Evolutionary conservation across 2,329 filamentous ascomycete species (phyloP), one percentile per base, ranked within the genome.

Genomic region (Ophiostoma populinum): DNA sequence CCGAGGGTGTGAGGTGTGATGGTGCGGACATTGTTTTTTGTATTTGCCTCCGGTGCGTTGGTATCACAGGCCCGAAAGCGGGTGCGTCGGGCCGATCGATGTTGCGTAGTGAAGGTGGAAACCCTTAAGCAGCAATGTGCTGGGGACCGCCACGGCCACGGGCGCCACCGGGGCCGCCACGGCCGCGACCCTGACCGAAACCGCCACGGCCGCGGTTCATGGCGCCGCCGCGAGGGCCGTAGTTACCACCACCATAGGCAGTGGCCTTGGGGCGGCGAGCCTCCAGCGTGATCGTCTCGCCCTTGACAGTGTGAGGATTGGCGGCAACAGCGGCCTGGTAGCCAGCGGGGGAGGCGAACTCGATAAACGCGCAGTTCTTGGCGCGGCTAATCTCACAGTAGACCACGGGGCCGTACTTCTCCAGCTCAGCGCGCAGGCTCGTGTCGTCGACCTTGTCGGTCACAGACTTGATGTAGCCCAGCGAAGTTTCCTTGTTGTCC

Each of bases 351-450:
- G 77, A 80, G 51, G 75, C 79, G 57, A 90, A 98, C 55, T 98
- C 90, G 40, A 94, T 82, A 52, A 95, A 95, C 18, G 90, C 90
- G 51, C 85, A 94, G 67, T 90, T 94, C 87, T 93, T 94, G 49
- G 70, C 60, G 41, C 80, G 75, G 58, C 80, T 85, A 47, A 87
- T 70, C 38, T 85, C 80, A 44, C 86, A 82, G 49, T 77, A 75
- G 37, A 65, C 63, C 38, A 86, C 55, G 49, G 77, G 69, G 43
- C 81, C 78, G 46, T 76, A 85, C 47, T 75, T 71, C 46, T 73
- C 65, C 34, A 98, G 63, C 36, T 72, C 67, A 35, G 67, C 64
- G 55, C 68, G 77, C 40, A 98, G 64, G 31, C 82, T 71, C 26
- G 73, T 70, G 11, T 75, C 68, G 51, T 81, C 70, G 35, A 98